Percentiles rank a stretch among this genome's conserved stretches.
Evolutionary conservation across 768 basidiomycete genomes (phyloP).

Genomic region (Lactifluus pinguis): DNA sequence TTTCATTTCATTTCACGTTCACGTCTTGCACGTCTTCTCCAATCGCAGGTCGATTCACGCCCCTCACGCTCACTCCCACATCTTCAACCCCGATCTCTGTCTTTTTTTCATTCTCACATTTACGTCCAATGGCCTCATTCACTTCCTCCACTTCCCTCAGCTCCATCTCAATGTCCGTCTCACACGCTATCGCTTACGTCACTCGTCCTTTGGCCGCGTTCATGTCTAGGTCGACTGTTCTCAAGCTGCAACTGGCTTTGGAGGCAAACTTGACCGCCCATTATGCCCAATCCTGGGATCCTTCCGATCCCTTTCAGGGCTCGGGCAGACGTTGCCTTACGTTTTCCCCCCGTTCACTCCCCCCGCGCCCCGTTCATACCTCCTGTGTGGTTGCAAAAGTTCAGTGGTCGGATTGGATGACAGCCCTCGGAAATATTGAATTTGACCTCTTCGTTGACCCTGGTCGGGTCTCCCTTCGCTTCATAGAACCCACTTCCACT

Average conservation of each 20-base stretch:
- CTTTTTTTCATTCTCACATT: slow-evolving; percentile 10
- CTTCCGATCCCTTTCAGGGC: slow-evolving; percentile 53
- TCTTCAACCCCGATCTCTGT: slow-evolving; percentile 19
- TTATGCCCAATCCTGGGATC: slow-evolving; percentile 58
- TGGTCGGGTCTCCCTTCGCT: slow-evolving; percentile 63
- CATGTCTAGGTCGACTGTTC: slow-evolving; percentile 53
- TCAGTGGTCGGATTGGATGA: slow-evolving; percentile 78
- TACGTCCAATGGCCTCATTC: slow-evolving; percentile 11
- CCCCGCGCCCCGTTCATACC: slow-evolving; percentile 61
- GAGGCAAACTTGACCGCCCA: slow-evolving; percentile 65
- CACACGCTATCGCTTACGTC: slow-evolving; percentile 67
- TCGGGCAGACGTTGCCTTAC: slow-evolving; percentile 69
- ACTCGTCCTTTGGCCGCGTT: slow-evolving; percentile 51
- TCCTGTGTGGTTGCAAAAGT: slow-evolving; percentile 62
- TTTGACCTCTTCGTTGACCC: slow-evolving; percentile 80
- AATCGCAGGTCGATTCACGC: slow-evolving; percentile 60
- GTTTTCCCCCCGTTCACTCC: slow-evolving; percentile 57
- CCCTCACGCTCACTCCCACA: slow-evolving; percentile 27
- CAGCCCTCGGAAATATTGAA: slow-evolving; percentile 54
- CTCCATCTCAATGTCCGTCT: slow-evolving; percentile 54
- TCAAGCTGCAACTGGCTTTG: slow-evolving; percentile 62
- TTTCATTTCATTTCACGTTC: slow-evolving; percentile 19
- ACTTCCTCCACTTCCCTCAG: slow-evolving; percentile 32
- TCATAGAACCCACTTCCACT: slow-evolving; percentile 33
- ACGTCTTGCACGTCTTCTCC: slow-evolving; percentile 28